Conservation (phyloP, 140 eudicot genomes). For the Bidens hawaiensis region DNA sequence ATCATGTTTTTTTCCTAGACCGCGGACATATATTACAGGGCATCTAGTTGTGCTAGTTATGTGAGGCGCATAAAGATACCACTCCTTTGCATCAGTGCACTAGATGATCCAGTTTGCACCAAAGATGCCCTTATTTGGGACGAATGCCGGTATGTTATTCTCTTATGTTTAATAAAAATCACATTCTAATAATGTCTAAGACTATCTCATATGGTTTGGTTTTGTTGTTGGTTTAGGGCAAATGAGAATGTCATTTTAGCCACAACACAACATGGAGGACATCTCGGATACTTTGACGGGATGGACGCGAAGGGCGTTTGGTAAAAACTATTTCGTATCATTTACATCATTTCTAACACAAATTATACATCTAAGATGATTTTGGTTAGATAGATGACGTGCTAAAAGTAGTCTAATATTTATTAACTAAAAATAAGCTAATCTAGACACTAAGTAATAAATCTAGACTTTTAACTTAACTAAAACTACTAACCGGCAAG, state of each 20-base stretch:
- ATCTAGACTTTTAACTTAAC: no score
- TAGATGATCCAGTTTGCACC: constrained; percentile 98
- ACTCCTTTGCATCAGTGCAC: constrained; percentile 80
- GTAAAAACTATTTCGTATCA: constrained; percentile 33
- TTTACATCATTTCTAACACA: not conserved
- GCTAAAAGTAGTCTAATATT: no score
- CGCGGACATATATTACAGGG: constrained; percentile 86
- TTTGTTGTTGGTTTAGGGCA: constrained; percentile 35
- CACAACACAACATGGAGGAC: constrained; percentile 98
- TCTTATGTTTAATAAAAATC: not conserved
- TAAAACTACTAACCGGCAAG: no score
- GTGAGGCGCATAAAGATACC: constrained; percentile 70
- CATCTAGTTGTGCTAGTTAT: constrained; percentile 57
- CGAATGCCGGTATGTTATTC: constrained; percentile 70
- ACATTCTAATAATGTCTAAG: not conserved
- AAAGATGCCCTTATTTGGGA: constrained; percentile 95
- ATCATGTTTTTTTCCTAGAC: constrained; percentile 45
- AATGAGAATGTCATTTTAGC: constrained; percentile 77
- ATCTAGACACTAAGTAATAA: no score
- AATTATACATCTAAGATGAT: not conserved
- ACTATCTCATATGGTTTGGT: not conserved
- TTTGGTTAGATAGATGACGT: no score
- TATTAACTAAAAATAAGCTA: no score
- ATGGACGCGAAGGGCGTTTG: constrained; percentile 71
- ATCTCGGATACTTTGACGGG: constrained; percentile 83